Percentiles rank a stretch among this genome's conserved stretches.
Conservation (phyloP, 495 filamentous ascomycete genomes). For the Clavariopsis aquatica region DNA sequence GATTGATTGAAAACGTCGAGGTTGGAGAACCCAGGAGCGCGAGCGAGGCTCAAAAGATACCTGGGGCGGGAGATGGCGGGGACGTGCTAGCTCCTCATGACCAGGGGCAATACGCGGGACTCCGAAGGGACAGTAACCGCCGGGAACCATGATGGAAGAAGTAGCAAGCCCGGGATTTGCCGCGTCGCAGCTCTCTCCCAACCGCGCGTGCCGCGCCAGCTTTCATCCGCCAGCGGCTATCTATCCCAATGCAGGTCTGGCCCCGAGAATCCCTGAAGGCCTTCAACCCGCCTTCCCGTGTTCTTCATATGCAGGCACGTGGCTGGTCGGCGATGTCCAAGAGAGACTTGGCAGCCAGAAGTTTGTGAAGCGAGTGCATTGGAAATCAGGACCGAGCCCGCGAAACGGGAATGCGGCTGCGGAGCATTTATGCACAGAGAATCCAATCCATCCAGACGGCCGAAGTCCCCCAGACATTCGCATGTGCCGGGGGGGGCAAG, state of each 20-base stretch:
- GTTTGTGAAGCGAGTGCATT: too few species aligned
- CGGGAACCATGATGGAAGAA: background rate
- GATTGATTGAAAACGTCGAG: too few species aligned
- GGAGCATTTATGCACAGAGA: too few species aligned
- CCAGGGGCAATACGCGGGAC: too few species aligned
- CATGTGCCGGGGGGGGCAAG: background rate
- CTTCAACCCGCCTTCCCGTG: background rate
- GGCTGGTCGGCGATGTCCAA: too few species aligned
- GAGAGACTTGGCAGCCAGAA: too few species aligned
- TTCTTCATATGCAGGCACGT: too few species aligned
- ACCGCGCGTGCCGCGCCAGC: background rate
- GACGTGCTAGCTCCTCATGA: background rate
- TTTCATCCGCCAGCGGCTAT: background rate
- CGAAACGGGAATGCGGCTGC: too few species aligned
- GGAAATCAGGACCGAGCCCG: too few species aligned
- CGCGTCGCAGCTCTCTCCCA: background rate
- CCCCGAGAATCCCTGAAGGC: background rate
- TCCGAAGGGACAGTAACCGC: background rate
- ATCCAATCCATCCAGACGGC: too few species aligned
- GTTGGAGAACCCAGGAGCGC: too few species aligned
- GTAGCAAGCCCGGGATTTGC: background rate
- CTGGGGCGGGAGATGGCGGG: background rate
- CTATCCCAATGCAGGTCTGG: background rate
- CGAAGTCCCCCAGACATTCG: too few species aligned
- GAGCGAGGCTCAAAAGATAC: background rate